Base-by-base conservation (phyloP, 768 basidiomycete species). In the Coprinopsis sp. region DNA sequence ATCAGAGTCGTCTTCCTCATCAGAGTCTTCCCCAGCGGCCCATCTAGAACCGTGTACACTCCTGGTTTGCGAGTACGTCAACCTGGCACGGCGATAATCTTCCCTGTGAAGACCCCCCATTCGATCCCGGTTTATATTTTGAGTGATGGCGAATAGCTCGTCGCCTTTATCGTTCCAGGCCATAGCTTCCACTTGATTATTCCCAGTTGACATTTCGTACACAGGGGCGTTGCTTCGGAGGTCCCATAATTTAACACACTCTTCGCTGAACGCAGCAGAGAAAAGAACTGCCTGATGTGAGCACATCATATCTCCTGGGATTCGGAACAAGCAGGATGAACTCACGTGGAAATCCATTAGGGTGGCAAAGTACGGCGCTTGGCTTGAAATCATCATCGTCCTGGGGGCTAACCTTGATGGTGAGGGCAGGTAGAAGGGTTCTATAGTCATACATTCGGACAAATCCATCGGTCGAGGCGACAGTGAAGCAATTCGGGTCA, bases 191-290 rank as follows among this genome's bases (percentile, higher is more conserved):
- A 74, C 72, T 2, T 42, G 23, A 48, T 73, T 76, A 51, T 74
- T 76, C 4, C 73, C 73, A 3, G 71, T 72, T 1, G 69, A 58
- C 14, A 74, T 59, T 44, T 74, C 71, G 51, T 73, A 74, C 1
- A 72, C 58, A 5, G 57, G 38, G 12, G 51, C 52, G 12, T 54
- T 57, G 0, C 66, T 64, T 27, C 72, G 68, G 12, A 72, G 40
- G 45, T 76, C 72, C 71, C 71, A 74, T 25, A 72, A 14, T 30
- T 64, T 65, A 52, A 75, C 63, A 6, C 61, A 52, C 44, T 74
- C 62, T 3, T 54, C 52, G 2, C 37, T 37, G 19, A 46, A 49
- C 2, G 59, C 46, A 2, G 64, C 69, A 1, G 66, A 60, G 49
- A 73, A 69, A 1, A 64, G 41, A 11, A 56, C 60, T 67, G 38